These are phyloP conservation scores for Penicillium sclerotiorum DNA, from an alignment of 2,329 filamentous ascomycete species.

Conservation along the genomic window DNA sequence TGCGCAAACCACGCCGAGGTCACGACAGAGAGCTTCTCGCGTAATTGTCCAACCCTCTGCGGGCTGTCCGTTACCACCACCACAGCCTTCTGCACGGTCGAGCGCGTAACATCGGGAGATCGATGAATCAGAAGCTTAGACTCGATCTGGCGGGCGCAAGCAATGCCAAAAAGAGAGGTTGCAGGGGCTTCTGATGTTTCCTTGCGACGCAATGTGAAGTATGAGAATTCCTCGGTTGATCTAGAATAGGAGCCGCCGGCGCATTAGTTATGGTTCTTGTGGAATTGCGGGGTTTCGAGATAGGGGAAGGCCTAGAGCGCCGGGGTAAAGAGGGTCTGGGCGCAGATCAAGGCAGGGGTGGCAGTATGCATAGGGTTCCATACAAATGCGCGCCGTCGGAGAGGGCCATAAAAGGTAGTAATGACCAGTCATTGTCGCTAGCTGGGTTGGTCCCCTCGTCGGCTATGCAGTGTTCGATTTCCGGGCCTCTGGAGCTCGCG, in stretches of 20 bases:
- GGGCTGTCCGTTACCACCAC: constrained; percentile 93
- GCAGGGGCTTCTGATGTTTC: constrained; percentile 53
- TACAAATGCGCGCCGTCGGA: constrained; percentile 94
- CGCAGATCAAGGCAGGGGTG: background rate
- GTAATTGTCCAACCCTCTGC: constrained; percentile 84
- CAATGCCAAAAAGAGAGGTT: constrained; percentile 91
- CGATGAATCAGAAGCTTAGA: constrained; percentile 74
- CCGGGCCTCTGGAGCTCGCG: constrained; percentile 70
- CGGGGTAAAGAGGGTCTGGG: background rate
- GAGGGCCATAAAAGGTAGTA: constrained; percentile 95
- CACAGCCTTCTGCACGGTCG: constrained; percentile 96
- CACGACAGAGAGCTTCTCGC: constrained; percentile 86
- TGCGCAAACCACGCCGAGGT: constrained; percentile 97
- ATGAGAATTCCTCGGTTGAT: constrained; percentile 93
- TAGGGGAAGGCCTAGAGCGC: background rate
- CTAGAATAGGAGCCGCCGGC: constrained; percentile 47
- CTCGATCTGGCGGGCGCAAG: constrained; percentile 90
- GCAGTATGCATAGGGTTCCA: constrained; percentile 34
- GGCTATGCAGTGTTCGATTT: constrained; percentile 92
- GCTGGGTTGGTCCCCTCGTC: constrained; percentile 77
- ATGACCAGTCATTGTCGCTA: constrained; percentile 80
- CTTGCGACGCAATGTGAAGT: constrained; percentile 81
- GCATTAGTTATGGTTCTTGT: constrained; percentile 1
- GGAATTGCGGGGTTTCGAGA: constrained; percentile 2
- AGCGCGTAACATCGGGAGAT: constrained; percentile 89